A percentile compares a stretch with the other conserved stretches of the same genome.
Conservation (phyloP, 2,329 filamentous ascomycete species). For the Parafenestella ontariensis region DNA sequence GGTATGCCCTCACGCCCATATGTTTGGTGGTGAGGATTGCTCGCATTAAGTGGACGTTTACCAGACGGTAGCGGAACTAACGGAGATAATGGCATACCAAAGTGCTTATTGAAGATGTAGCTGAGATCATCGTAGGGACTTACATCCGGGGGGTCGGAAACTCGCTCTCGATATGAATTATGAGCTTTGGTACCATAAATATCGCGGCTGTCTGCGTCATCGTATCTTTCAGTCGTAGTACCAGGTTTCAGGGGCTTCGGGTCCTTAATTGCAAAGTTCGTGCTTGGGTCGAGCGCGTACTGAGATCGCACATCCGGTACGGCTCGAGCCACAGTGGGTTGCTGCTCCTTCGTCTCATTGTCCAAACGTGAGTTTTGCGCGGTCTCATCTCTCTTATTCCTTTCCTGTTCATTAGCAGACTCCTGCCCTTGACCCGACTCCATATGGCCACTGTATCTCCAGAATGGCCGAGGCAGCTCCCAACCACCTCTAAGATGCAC, state of each 20-base stretch:
- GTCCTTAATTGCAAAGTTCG: neutral
- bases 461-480: neutral
- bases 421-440: neutral
- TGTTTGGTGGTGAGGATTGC: neutral
- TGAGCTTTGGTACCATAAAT: neutral
- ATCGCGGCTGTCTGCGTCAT: neutral
- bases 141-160: neutral
- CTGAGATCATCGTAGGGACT: neutral
- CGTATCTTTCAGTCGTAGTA: neutral
- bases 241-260: neutral
- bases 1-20: neutral
- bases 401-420: neutral
- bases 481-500: neutral
- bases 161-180: neutral
- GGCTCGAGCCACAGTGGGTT: neutral
- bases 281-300: neutral
- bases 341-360: neutral
- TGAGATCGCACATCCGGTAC: neutral
- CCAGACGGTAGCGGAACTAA: neutral
- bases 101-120: conserved; percentile 1
- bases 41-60: neutral
- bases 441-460: conserved; percentile 4
- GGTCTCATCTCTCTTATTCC: neutral
- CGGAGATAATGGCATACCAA: neutral
- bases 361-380: neutral